These are phyloP conservation scores for Cyberlindnera maclurae DNA, from an alignment of 805 yeast species.

Conservation along the genomic window DNA sequence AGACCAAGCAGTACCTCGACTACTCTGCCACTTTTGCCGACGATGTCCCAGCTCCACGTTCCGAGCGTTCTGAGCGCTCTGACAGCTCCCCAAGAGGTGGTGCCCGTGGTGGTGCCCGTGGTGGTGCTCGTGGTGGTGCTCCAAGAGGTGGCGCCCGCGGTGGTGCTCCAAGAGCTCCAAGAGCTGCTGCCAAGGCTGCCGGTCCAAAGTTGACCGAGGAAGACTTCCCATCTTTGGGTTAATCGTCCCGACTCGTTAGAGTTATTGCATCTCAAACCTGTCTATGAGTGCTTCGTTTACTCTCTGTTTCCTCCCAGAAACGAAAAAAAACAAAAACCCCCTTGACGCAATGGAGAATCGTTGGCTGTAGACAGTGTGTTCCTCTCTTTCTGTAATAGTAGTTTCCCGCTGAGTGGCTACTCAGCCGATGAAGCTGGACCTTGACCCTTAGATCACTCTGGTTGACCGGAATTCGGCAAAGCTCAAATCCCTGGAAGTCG, in stretches of 20 bases:
- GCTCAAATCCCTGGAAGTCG: no score
- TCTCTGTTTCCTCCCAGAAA: no score
- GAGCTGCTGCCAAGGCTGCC: slow-evolving; percentile 24
- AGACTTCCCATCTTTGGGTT: slow-evolving; percentile 68
- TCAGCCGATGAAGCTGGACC: no score
- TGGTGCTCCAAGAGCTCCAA: slow-evolving; percentile 8
- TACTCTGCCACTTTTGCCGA: slow-evolving; percentile 68
- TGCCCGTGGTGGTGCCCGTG: slow-evolving; percentile 16
- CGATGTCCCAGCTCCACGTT: slow-evolving; percentile 32
- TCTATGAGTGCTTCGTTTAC: no score
- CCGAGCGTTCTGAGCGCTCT: slow-evolving; percentile 18
- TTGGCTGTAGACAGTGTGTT: no score
- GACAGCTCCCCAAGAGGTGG: slow-evolving; percentile 31
- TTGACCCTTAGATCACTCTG: no score
- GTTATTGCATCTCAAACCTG: no score
- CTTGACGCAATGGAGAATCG: no score
- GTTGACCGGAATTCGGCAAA: no score
- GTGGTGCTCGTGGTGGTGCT: slow-evolving; percentile 11
- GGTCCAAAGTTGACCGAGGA: slow-evolving; percentile 30
- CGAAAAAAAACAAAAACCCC: no score
- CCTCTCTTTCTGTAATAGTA: no score
- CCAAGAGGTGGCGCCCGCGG: slow-evolving; percentile 13
- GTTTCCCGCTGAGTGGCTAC: no score
- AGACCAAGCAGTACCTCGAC: slow-evolving; percentile 76
- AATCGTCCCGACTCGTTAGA: slow-evolving; percentile 9